phyloP scores from a whole-genome alignment of 805 yeast species.

The Saturnispora silvae region DNA sequence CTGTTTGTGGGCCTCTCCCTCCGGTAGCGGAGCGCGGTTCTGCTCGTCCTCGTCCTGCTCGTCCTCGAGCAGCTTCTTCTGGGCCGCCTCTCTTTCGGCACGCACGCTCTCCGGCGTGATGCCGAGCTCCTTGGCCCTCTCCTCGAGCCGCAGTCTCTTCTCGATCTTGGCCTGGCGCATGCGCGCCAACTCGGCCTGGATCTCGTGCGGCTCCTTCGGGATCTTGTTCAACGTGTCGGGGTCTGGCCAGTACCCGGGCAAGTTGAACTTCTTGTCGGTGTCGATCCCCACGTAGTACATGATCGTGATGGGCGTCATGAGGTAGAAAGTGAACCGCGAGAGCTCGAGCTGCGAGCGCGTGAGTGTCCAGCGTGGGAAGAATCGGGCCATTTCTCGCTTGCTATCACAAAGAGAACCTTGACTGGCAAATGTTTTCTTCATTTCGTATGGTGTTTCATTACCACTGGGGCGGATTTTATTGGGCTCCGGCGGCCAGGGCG shows the following conservation, averaged over 20 bases:
- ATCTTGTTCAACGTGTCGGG: constrained; percentile 83
- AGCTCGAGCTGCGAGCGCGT: constrained; percentile 45
- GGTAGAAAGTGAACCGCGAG: constrained; percentile 70
- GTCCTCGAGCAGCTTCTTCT: constrained; percentile 16
- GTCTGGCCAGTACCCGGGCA: constrained; percentile 96
- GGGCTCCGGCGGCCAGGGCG: too few species aligned
- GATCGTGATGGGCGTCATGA: constrained; percentile 77
- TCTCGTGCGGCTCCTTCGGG: constrained; percentile 88
- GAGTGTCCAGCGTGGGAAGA: constrained; percentile 14
- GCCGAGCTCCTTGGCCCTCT: constrained; percentile 60
- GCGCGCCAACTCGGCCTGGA: constrained; percentile 83
- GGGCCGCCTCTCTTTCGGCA: constrained; percentile 10
- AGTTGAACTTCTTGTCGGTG: constrained; percentile 77
- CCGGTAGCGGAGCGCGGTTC: too few species aligned
- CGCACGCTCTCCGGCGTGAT: constrained; percentile 41
- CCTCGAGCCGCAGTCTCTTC: constrained; percentile 64
- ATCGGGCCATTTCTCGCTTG: too few species aligned
- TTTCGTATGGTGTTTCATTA: too few species aligned
- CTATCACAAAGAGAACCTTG: too few species aligned
- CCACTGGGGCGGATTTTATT: too few species aligned
- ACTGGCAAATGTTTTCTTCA: too few species aligned
- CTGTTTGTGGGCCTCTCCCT: too few species aligned
- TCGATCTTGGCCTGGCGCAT: constrained; percentile 67
- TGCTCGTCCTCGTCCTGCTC: constrained; percentile 8
- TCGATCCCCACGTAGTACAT: constrained; percentile 92